Evolutionary conservation across 768 basidiomycete genomes (phyloP).

Genomic region (Hortiboletus flavorubellus): DNA sequence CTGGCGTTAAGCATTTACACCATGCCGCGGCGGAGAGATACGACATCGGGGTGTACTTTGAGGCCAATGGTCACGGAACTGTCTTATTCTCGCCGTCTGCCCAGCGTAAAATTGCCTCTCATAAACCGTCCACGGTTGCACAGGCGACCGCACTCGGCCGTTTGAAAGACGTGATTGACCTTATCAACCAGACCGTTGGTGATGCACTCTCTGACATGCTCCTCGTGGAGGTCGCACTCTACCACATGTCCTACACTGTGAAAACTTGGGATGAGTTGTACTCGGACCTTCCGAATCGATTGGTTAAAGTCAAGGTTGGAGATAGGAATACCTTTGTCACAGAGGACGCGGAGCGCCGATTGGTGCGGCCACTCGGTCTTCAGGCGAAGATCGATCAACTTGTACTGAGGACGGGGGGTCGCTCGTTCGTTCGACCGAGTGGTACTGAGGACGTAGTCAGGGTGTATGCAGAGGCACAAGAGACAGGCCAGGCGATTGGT

Average conservation of each 20-base stretch:
- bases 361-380: constrained; percentile 75
- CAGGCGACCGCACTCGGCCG: constrained; percentile 78
- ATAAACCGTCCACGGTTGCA: constrained; percentile 77
- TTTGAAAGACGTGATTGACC: constrained; percentile 68
- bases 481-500: constrained; percentile 81
- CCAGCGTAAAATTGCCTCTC: constrained; percentile 51
- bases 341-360: constrained; percentile 87
- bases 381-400: constrained; percentile 82
- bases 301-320: constrained; percentile 88
- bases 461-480: constrained; percentile 90
- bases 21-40: constrained; percentile 92
- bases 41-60: constrained; percentile 97
- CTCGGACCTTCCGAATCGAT: constrained; percentile 88
- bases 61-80: constrained; percentile 98
- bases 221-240: constrained; percentile 88
- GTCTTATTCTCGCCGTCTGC: constrained; percentile 87
- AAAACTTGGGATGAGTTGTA: constrained; percentile 92
- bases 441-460: constrained; percentile 98
- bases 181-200: constrained; percentile 98
- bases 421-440: constrained; percentile 93
- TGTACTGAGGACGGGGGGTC: constrained; percentile 77
- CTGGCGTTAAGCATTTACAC: constrained; percentile 97
- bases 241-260: constrained; percentile 81
- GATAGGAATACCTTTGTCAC: constrained; percentile 86
- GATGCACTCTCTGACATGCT: constrained; percentile 96